Evolutionary conservation across 1,284 basidiomycete genomes (phyloP).

Genomic region (Fomitopsis palustris): DNA sequence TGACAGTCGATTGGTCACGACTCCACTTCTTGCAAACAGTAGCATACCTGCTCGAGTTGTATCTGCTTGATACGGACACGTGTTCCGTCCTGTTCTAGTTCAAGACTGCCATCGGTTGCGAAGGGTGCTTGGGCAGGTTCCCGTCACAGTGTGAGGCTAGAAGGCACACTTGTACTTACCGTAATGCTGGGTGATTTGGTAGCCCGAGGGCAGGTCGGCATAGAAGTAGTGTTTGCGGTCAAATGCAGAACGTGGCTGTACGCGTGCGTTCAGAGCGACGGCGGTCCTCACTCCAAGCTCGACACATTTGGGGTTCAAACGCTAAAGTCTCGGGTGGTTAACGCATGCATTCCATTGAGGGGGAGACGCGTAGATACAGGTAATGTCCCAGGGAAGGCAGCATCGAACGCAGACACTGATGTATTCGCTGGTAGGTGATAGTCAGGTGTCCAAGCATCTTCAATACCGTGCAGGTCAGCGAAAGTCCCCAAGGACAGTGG

Average conservation of each 20-base stretch:
- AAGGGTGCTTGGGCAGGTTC: constrained; percentile 58
- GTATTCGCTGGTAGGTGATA: constrained; percentile 63
- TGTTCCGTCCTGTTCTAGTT: constrained; percentile 41
- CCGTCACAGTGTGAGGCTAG: neutral
- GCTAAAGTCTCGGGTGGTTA: constrained; percentile 39
- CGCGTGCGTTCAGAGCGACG: constrained; percentile 71
- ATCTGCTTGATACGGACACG: constrained; percentile 87
- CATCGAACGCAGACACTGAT: constrained; percentile 82
- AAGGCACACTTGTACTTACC: constrained; percentile 39
- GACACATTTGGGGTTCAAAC: constrained; percentile 77
- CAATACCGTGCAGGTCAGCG: neutral
- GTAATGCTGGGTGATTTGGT: constrained; percentile 97
- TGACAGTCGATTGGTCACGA: neutral
- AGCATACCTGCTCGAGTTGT: constrained; percentile 87
- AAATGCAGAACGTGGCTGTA: constrained; percentile 79
- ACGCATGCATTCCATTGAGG: neutral
- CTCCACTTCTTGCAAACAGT: neutral
- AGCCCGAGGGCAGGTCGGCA: constrained; percentile 89
- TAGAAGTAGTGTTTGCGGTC: constrained; percentile 99
- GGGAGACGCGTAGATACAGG: constrained; percentile 55
- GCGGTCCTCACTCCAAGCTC: constrained; percentile 82
- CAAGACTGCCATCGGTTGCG: constrained; percentile 67
- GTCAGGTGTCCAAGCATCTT: constrained; percentile 41
- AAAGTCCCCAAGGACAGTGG: neutral
- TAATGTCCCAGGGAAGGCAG: constrained; percentile 89